Evolutionary conservation across 2,329 filamentous ascomycete species (phyloP).

Genomic region (Exophiala calicioides): DNA sequence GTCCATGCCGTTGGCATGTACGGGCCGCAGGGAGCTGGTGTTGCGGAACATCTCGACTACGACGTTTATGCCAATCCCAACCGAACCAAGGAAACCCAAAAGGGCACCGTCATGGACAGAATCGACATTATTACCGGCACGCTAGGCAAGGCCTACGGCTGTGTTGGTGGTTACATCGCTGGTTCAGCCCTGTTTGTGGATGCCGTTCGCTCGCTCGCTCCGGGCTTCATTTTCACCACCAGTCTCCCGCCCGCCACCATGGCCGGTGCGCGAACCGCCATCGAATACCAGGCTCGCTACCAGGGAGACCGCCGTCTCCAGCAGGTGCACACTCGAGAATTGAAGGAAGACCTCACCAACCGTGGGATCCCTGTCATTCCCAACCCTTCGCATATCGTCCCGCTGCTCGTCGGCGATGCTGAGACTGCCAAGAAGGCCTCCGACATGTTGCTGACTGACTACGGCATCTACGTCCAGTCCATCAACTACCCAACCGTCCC

Average conservation of each 20-base stretch:
- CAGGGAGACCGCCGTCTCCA: constrained; percentile 86
- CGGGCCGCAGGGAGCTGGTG: constrained; percentile 89
- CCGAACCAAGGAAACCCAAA: constrained; percentile 49
- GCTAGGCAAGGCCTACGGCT: constrained; percentile 95
- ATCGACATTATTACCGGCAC: constrained; percentile 98
- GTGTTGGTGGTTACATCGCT: constrained; percentile 96
- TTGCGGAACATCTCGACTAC: constrained; percentile 95
- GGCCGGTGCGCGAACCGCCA: constrained; percentile 87
- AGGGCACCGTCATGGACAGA: constrained; percentile 89
- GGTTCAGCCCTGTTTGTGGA: constrained; percentile 85
- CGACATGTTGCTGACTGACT: constrained; percentile 84
- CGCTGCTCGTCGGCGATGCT: constrained; percentile 89
- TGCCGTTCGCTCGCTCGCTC: constrained; percentile 88
- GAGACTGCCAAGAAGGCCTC: constrained; percentile 89
- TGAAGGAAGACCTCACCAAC: constrained; percentile 78
- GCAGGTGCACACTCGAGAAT: constrained; percentile 91
- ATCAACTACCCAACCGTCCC: constrained; percentile 99
- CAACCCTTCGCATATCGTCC: constrained; percentile 95
- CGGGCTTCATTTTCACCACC: constrained; percentile 98
- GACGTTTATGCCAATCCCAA: constrained; percentile 76
- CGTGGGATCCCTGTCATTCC: constrained; percentile 94
- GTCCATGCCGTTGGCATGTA: constrained; percentile 99
- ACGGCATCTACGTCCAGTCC: constrained; percentile 94
- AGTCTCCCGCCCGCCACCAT: constrained; percentile 94
- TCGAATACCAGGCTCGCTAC: constrained; percentile 88